Evolutionary conservation across 768 basidiomycete species (phyloP), one percentile per base, ranked within the genome.

Genomic region (Phaeotremella fagi): DNA sequence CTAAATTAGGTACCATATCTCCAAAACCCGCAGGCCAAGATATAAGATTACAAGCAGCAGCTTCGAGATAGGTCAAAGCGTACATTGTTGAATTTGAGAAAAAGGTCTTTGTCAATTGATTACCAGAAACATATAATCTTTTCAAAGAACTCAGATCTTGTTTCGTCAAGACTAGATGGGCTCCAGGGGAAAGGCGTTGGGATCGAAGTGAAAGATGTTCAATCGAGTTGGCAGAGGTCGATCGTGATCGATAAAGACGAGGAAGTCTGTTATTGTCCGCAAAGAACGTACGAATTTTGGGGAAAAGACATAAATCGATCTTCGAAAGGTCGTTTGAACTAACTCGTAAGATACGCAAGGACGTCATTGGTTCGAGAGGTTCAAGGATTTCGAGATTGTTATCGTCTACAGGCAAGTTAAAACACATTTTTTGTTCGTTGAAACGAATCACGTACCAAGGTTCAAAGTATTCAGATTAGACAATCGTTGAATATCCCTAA

Each of bases 201-300:
- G 90, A 90, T 74, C 95, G 82, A 78, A 97, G 61, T 68, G 88
- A 91, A 47, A 99, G 79, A 66, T 90, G 90, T 75, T 97, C 91
- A 68, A 99, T 77, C 76, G 63, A 88, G 6, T 7, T 11, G 76
- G 15, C 81, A 78, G 56, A 81, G 79, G 27, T 66, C 51, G 60
- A 25, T 38, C 28, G 52, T 12, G 63, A 55, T 1, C 61, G 59
- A 15, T 50, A 24, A 18, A 78, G 45, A 0, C 33, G 45, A 2
- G 56, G 49, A 9, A 80, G 64, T 7, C 60, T 73, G 70, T 95
- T 94, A 73, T 85, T 84, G 78, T 99, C 95, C 74, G 87, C 83
- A 73, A 95, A 97, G 14, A 99, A 81, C 70, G 88, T 94, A 60
- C 90, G 83, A 65, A 97, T 76, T 72, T 83, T 84, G 2, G 82